phyloP scores from a whole-genome alignment of 2,329 filamentous ascomycete genomes.

The Cladosporium colombiae region DNA sequence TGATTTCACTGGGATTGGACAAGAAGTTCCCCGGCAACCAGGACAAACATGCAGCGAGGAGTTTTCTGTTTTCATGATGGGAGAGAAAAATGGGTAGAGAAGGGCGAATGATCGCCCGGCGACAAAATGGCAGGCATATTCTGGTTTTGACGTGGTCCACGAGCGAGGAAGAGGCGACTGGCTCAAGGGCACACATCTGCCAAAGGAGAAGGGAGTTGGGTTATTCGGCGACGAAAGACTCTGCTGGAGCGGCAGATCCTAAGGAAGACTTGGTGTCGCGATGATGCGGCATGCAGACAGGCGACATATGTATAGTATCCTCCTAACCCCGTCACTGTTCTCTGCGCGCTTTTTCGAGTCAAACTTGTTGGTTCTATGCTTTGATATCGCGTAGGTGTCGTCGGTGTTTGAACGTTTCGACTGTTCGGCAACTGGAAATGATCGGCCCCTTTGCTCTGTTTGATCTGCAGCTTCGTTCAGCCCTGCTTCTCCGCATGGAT shows the following conservation, averaged over 20 bases:
- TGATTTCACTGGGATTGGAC: background rate
- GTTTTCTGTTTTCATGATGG: background rate
- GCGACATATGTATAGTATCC: conserved; percentile 11
- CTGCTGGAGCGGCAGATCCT: background rate
- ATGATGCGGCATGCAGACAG: background rate
- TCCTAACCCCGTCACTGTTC: conserved; percentile 1
- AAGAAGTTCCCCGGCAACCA: background rate
- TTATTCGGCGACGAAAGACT: background rate
- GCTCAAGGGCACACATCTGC: background rate
- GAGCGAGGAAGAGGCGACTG: background rate
- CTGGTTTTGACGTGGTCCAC: background rate
- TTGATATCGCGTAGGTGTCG: background rate
- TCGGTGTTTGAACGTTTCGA: conserved; percentile 2
- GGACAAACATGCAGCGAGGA: conserved; percentile 7
- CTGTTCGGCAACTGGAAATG: background rate
- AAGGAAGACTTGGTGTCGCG: background rate
- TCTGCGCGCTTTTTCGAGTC: background rate
- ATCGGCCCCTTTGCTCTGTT: background rate
- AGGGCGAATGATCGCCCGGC: background rate
- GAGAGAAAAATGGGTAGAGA: background rate
- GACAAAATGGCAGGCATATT: background rate
- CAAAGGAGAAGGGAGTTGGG: background rate
- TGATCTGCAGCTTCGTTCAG: background rate
- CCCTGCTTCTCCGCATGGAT: conserved; percentile 5
- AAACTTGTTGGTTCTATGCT: background rate